phyloP scores from a whole-genome alignment of 306 rosid species.

The Lathyrus aphaca region DNA sequence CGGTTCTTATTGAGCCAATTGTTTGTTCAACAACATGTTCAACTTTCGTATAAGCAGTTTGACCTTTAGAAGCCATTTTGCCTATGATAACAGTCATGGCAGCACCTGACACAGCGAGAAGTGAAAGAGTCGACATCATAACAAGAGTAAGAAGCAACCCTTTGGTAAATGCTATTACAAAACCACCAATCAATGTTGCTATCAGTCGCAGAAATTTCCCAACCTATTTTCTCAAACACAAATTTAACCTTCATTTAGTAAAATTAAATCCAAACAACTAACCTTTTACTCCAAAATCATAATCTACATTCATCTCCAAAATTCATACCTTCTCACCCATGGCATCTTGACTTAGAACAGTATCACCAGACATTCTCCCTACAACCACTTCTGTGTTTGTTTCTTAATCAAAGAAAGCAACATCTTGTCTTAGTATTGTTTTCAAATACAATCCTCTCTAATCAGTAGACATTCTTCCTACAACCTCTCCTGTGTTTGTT shows the following conservation, averaged over 20 bases:
- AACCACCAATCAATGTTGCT: slow-evolving; percentile 75
- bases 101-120: slow-evolving; percentile 67
- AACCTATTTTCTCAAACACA: slow-evolving; percentile 55
- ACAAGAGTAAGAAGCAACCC: no score
- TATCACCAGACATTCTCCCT: no score
- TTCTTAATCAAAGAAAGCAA: no score
- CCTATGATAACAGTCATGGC: slow-evolving; percentile 57
- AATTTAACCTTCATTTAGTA: background rate
- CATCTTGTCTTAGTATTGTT: no score
- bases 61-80: slow-evolving; percentile 71
- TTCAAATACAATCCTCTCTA: no score
- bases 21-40: slow-evolving; percentile 85
- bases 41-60: slow-evolving; percentile 76
- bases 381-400: no score
- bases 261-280: slow-evolving; percentile 5
- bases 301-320: no score
- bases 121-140: slow-evolving; percentile 79
- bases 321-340: no score
- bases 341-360: no score
- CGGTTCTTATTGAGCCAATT: no score
- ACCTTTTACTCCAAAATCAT: no score
- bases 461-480: slow-evolving; percentile 95
- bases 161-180: slow-evolving; percentile 64
- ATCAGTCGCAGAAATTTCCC: slow-evolving; percentile 75
- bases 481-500: slow-evolving; percentile 87